Conservation (phyloP, 2,329 filamentous ascomycete species). For the Claviceps paspali region DNA sequence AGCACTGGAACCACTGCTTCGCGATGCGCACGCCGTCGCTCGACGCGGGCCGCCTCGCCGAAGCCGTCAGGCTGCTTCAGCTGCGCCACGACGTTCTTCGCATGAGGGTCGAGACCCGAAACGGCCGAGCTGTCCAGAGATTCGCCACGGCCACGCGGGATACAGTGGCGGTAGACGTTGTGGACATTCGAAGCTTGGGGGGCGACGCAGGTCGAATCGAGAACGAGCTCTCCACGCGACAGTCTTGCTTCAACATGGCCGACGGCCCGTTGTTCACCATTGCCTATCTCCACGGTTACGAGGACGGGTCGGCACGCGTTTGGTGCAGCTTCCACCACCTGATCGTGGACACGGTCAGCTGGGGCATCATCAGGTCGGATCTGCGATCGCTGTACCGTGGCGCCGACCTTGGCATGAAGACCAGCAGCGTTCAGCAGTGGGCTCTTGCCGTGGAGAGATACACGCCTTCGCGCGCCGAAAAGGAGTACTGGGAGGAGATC, state of each 20-base stretch:
- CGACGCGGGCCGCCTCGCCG: not conserved
- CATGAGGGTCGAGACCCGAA: not conserved
- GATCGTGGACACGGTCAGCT: conserved; percentile 1
- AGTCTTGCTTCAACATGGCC: not conserved
- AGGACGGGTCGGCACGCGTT: not conserved
- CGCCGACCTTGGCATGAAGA: not conserved
- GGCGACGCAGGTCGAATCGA: not conserved
- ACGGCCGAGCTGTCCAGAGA: not conserved
- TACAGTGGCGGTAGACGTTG: not conserved
- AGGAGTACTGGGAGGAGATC: not conserved
- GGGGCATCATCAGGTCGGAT: conserved; percentile 1
- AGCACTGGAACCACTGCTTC: conserved; percentile 2
- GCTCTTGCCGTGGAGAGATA: not conserved
- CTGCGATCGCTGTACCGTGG: not conserved
- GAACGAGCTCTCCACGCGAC: not conserved
- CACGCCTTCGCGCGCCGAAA: not conserved
- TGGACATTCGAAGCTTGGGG: not conserved
- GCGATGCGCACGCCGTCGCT: not conserved
- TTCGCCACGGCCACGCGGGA: not conserved
- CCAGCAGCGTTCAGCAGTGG: conserved; percentile 1
- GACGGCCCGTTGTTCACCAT: not conserved
- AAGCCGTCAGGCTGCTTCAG: not conserved
- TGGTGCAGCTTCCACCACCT: conserved; percentile 2
- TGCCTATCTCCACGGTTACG: not conserved
- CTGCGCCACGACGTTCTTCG: not conserved